Evolutionary conservation across 108 stramenopile genomes (phyloP).

Genomic region (Epipyxis sp.): DNA sequence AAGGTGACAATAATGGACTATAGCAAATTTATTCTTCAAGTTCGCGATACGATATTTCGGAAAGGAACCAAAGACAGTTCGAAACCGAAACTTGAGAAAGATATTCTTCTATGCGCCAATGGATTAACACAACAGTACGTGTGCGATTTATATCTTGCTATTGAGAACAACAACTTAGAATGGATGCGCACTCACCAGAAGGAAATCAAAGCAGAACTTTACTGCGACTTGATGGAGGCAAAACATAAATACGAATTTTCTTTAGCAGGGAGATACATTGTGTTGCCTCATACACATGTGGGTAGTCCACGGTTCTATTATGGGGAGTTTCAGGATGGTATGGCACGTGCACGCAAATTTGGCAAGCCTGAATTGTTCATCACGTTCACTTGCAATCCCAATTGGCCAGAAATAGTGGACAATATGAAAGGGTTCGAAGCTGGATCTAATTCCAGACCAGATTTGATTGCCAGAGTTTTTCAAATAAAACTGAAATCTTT

Average conservation of each 20-base stretch:
- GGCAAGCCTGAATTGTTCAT: conserved; percentile 42
- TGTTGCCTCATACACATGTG: background rate
- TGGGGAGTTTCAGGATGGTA: conserved; percentile 23
- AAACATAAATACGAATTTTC: background rate
- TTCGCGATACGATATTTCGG: too few species aligned
- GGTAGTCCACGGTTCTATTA: background rate
- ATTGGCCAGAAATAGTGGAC: conserved; percentile 35
- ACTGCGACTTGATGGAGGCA: background rate
- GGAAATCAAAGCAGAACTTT: background rate
- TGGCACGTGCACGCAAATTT: conserved; percentile 30
- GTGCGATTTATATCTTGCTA: background rate
- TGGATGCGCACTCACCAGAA: background rate
- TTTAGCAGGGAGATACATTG: background rate
- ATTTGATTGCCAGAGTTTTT: conserved; percentile 35
- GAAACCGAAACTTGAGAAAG: too few species aligned
- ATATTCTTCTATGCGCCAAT: background rate
- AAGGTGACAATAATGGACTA: too few species aligned
- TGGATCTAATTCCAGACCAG: conserved; percentile 40
- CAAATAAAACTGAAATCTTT: conserved; percentile 15
- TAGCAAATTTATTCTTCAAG: too few species aligned
- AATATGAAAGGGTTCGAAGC: conserved; percentile 32
- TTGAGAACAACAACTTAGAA: background rate
- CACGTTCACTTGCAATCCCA: conserved; percentile 34
- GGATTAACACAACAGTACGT: background rate
- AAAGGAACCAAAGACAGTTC: too few species aligned